Percentiles rank a stretch among this genome's conserved stretches.
These are phyloP conservation scores for Tolypocladium cylindrosporum DNA, from an alignment of 2,329 filamentous ascomycete genomes.

Conservation along the genomic window DNA sequence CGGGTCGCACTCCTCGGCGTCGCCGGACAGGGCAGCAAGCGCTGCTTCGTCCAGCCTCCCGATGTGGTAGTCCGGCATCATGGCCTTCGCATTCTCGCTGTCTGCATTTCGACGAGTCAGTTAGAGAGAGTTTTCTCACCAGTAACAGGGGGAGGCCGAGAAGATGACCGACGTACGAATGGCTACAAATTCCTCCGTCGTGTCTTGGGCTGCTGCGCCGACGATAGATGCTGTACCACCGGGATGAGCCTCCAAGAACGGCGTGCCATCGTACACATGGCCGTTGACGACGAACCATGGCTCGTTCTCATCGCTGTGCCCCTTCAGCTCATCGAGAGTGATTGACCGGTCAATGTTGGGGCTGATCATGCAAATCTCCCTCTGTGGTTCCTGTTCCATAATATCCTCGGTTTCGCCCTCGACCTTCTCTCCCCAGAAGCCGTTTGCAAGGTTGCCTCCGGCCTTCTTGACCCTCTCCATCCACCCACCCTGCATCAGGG, in stretches of 20 bases:
- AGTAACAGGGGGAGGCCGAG: no score
- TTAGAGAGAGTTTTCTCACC: background rate
- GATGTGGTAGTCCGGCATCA: conserved; percentile 82
- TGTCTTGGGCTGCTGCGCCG: conserved; percentile 71
- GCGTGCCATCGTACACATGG: conserved; percentile 79
- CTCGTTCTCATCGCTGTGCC: conserved; percentile 52
- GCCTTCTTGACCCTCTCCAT: conserved; percentile 84
- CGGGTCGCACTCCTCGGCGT: conserved; percentile 23
- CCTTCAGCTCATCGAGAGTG: conserved; percentile 59
- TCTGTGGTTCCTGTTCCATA: conserved; percentile 36
- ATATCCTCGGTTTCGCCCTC: conserved; percentile 36
- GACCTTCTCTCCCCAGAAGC: conserved; percentile 71
- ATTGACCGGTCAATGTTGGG: conserved; percentile 54
- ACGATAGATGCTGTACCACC: conserved; percentile 80
- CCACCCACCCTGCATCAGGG: conserved; percentile 72
- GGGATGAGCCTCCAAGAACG: conserved; percentile 72
- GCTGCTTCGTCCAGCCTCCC: conserved; percentile 60
- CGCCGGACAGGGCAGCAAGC: conserved; percentile 37
- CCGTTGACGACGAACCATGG: conserved; percentile 88
- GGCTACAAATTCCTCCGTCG: conserved; percentile 79
- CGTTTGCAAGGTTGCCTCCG: conserved; percentile 71
- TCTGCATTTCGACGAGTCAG: conserved; percentile 38
- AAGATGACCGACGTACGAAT: conserved; percentile 60
- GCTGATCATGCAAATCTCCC: conserved; percentile 71
- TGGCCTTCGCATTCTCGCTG: conserved; percentile 81